These are phyloP conservation scores for Prillingera fragicola DNA, from an alignment of 1,284 basidiomycete species.

Conservation along the genomic window DNA sequence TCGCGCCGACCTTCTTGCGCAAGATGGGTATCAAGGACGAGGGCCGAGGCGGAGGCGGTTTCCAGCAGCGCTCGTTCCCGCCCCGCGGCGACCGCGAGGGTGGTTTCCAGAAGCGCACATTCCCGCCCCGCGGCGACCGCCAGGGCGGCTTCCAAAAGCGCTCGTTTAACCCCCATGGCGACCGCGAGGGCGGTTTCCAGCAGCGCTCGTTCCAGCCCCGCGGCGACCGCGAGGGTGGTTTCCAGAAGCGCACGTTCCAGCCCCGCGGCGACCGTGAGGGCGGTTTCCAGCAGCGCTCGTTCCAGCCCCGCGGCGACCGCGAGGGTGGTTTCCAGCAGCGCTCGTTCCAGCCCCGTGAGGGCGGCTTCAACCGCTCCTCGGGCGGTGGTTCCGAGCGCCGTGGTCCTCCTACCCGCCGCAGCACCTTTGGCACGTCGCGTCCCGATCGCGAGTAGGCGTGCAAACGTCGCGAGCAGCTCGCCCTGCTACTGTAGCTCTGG, in stretches of 20 bases:
- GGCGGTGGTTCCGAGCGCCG: no score
- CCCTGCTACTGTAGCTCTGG: no score
- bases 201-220: not conserved
- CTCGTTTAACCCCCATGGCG: no score
- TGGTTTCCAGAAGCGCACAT: conserved; percentile 1
- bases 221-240: not conserved
- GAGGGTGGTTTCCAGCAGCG: not conserved
- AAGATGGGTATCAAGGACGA: conserved; percentile 28
- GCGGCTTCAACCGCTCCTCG: no score
- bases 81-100: not conserved
- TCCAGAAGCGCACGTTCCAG: not conserved
- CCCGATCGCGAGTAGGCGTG: no score
- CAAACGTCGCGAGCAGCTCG: no score
- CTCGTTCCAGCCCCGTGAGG: not conserved
- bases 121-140: not conserved
- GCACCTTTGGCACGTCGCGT: no score
- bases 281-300: not conserved
- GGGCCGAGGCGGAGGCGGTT: not conserved
- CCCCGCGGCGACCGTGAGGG: not conserved
- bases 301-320: not conserved
- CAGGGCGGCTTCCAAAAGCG: not conserved
- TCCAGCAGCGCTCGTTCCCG: not conserved
- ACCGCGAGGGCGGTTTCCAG: not conserved
- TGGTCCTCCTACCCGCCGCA: no score
- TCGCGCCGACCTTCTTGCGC: conserved; percentile 53